phyloP scores from a whole-genome alignment of 148 eudicot genomes.

The Diospyros kaki region DNA sequence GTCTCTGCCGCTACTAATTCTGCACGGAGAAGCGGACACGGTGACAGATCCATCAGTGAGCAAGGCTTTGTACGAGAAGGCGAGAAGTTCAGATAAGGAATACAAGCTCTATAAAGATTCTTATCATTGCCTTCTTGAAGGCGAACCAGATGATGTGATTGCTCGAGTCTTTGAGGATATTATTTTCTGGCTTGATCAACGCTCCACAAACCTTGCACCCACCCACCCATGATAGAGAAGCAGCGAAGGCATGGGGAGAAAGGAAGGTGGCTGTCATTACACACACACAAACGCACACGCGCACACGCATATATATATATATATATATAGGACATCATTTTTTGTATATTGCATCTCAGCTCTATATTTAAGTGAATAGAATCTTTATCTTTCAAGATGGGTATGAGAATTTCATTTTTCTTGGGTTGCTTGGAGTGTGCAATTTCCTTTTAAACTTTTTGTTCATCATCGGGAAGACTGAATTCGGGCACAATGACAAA shows the following conservation, averaged over 20 bases:
- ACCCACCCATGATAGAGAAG: too few species aligned
- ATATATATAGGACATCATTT: background rate
- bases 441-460: too few species aligned
- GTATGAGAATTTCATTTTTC: background rate
- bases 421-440: background rate
- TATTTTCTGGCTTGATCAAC: slow-evolving; percentile 83
- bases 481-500: too few species aligned
- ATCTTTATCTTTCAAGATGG: background rate
- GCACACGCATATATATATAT: background rate
- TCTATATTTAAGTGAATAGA: background rate
- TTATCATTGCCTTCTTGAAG: slow-evolving; percentile 81
- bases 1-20: slow-evolving; percentile 75
- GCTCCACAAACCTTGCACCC: slow-evolving; percentile 19
- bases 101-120: slow-evolving; percentile 64
- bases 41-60: slow-evolving; percentile 95
- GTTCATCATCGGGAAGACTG: too few species aligned
- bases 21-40: slow-evolving; percentile 83
- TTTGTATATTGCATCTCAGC: slow-evolving; percentile 3
- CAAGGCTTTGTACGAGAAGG: slow-evolving; percentile 73
- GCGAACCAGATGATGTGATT: slow-evolving; percentile 82
- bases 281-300: background rate
- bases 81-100: slow-evolving; percentile 77
- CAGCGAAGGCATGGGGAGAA: too few species aligned
- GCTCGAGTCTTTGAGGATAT: slow-evolving; percentile 60
- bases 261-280: background rate